Conservation (phyloP, 2,329 filamentous ascomycete genomes). For the Phialocephala sp. region DNA sequence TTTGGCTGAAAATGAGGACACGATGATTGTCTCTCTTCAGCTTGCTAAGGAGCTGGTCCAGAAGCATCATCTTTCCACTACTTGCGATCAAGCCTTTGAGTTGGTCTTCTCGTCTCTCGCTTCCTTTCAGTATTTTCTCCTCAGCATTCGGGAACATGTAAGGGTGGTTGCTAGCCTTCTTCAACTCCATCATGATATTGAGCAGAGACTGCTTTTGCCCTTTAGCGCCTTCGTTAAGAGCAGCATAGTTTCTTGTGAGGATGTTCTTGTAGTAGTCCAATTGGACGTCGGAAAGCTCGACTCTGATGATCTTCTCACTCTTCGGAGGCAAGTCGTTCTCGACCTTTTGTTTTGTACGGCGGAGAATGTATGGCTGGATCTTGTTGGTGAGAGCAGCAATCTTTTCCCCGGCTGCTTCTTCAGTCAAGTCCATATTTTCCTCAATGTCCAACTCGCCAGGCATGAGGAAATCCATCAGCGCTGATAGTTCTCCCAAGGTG, state of each 20-base stretch:
- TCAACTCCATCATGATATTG: slow-evolving; percentile 99
- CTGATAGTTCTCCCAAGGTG: slow-evolving; percentile 88
- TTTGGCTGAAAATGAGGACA: slow-evolving; percentile 98
- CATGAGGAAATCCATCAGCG: slow-evolving; percentile 94
- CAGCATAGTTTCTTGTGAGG: slow-evolving; percentile 92
- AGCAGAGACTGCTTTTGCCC: slow-evolving; percentile 94
- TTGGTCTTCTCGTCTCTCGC: slow-evolving; percentile 82
- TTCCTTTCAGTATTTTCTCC: slow-evolving; percentile 83
- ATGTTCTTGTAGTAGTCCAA: slow-evolving; percentile 99
- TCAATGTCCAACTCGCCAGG: slow-evolving; percentile 93
- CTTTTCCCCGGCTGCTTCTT: slow-evolving; percentile 83
- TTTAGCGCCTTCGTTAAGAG: slow-evolving; percentile 85
- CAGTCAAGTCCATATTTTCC: slow-evolving; percentile 84
- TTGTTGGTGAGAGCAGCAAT: slow-evolving; percentile 83
- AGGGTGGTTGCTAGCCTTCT: slow-evolving; percentile 98
- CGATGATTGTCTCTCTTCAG: slow-evolving; percentile 92
- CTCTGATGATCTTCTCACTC: slow-evolving; percentile 98
- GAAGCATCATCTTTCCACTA: slow-evolving; percentile 99
- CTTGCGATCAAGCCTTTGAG: slow-evolving; percentile 93
- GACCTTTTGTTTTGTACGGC: slow-evolving; percentile 95
- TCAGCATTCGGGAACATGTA: slow-evolving; percentile 98
- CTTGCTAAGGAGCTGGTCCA: slow-evolving; percentile 94
- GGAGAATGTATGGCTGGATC: slow-evolving; percentile 93
- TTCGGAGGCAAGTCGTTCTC: slow-evolving; percentile 96
- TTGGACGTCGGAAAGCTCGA: slow-evolving; percentile 95